Conservation (phyloP, 1,284 basidiomycete species). For the Sanghuangporus weigelae region DNA sequence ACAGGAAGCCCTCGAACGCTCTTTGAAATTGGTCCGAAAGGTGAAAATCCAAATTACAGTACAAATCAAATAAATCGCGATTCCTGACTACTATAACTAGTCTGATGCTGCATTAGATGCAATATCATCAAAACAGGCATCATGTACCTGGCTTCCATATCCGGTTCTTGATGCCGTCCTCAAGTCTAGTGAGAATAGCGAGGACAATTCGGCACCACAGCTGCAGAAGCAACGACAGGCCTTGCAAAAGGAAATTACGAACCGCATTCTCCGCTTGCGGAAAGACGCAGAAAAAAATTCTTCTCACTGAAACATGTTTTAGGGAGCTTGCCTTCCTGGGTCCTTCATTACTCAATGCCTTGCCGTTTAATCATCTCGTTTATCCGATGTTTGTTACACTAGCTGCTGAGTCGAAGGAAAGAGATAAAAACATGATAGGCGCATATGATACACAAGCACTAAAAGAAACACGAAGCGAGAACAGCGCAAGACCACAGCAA, state of each 20-base stretch:
- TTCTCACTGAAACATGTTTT: neutral
- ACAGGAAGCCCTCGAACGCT: conserved; percentile 72
- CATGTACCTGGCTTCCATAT: conserved; percentile 77
- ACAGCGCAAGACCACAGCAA: neutral
- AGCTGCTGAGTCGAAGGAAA: neutral
- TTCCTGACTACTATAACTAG: conserved; percentile 31
- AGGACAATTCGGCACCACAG: conserved; percentile 43
- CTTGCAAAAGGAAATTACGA: conserved; percentile 52
- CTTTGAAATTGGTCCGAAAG: conserved; percentile 64
- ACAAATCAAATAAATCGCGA: neutral
- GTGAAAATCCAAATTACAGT: conserved; percentile 35
- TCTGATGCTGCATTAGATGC: conserved; percentile 53
- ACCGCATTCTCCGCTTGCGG: conserved; percentile 58
- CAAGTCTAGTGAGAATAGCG: conserved; percentile 52
- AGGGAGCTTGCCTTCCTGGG: neutral
- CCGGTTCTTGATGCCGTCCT: conserved; percentile 84
- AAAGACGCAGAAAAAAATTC: conserved; percentile 37
- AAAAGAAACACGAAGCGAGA: neutral
- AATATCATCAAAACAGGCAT: conserved; percentile 50
- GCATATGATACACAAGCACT: neutral
- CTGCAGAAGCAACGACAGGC: conserved; percentile 37
- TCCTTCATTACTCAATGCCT: no score
- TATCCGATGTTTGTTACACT: neutral
- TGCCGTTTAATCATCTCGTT: neutral
- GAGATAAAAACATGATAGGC: neutral